A percentile compares a stretch with the other conserved stretches of the same genome.
phyloP scores from a whole-genome alignment of 1,139 yeast genomes.

The Suhomyces wounanorum region DNA sequence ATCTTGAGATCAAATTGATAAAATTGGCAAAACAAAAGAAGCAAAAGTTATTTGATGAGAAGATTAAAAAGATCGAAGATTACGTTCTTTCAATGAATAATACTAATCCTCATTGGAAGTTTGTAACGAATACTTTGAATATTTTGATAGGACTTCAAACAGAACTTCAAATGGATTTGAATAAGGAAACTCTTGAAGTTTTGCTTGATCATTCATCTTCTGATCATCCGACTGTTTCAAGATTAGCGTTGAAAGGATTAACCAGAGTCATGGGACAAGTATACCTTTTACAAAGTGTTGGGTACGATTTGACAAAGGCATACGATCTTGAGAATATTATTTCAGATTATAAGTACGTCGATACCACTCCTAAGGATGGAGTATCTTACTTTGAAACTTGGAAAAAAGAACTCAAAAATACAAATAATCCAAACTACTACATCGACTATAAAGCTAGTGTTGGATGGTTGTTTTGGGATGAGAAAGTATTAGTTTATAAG shows the following conservation, averaged over 20 bases:
- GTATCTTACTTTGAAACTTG: conserved; percentile 47
- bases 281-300: conserved; percentile 52
- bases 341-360: conserved; percentile 41
- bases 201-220: conserved; percentile 58
- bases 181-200: conserved; percentile 44
- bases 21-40: conserved; percentile 60
- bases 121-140: conserved; percentile 55
- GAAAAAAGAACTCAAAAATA: conserved; percentile 54
- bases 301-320: conserved; percentile 51
- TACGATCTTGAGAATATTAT: conserved; percentile 46
- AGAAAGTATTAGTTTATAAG: conserved; percentile 50
- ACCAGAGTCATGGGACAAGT: conserved; percentile 57
- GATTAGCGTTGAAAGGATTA: conserved; percentile 64
- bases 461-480: conserved; percentile 86
- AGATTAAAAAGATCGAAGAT: conserved; percentile 46
- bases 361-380: conserved; percentile 37
- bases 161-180: conserved; percentile 53
- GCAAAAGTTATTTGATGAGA: conserved; percentile 43
- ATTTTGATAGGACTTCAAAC: conserved; percentile 58
- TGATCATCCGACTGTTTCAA: conserved; percentile 73
- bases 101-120: conserved; percentile 67
- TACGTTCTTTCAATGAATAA: conserved; percentile 41
- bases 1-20: conserved; percentile 57
- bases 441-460: conserved; percentile 57
- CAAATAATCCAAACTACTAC: conserved; percentile 50